Percentiles rank a stretch among this genome's conserved stretches.
phyloP scores from a whole-genome alignment of 768 basidiomycete species.

The Calocybe cyanea region DNA sequence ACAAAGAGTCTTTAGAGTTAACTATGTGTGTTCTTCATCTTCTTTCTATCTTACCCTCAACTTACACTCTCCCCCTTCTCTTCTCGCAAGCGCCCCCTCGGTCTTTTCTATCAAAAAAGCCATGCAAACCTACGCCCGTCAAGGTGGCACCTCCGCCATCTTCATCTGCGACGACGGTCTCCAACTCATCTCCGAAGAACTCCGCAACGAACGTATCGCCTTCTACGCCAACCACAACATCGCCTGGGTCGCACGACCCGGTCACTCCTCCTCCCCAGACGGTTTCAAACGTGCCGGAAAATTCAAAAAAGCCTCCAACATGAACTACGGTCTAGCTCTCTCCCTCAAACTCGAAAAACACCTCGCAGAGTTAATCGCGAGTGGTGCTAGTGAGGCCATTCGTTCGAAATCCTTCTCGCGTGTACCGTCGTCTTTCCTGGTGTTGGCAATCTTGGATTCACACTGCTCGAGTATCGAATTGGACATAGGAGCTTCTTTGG shows the following conservation, averaged over 20 bases:
- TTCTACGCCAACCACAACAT: conserved; percentile 82
- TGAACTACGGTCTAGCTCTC: conserved; percentile 34
- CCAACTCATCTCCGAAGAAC: conserved; percentile 62
- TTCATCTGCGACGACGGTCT: conserved; percentile 84
- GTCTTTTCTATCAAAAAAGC: conserved; percentile 75
- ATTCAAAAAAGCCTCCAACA: conserved; percentile 77
- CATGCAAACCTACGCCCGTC: conserved; percentile 84
- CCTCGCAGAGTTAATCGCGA: conserved; percentile 42
- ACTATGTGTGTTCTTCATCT: conserved; percentile 53
- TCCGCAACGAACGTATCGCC: conserved; percentile 58
- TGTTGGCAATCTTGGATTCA: conserved; percentile 70
- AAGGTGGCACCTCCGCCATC: conserved; percentile 74
- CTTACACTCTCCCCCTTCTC: neutral
- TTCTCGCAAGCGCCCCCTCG: conserved; percentile 49
- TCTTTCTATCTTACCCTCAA: neutral
- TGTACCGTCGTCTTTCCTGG: conserved; percentile 78
- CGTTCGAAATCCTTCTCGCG: conserved; percentile 77
- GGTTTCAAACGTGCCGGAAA: conserved; percentile 91
- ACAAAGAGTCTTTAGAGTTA: conserved; percentile 74
- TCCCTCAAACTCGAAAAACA: conserved; percentile 58
- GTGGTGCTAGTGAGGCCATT: conserved; percentile 47
- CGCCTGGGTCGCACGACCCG: conserved; percentile 76
- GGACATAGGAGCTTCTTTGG: conserved; percentile 51
- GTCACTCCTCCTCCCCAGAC: conserved; percentile 63
- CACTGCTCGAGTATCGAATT: conserved; percentile 73